Evolutionary conservation across 108 stramenopile genomes (phyloP).

Genomic region (Epipyxis sp.): DNA sequence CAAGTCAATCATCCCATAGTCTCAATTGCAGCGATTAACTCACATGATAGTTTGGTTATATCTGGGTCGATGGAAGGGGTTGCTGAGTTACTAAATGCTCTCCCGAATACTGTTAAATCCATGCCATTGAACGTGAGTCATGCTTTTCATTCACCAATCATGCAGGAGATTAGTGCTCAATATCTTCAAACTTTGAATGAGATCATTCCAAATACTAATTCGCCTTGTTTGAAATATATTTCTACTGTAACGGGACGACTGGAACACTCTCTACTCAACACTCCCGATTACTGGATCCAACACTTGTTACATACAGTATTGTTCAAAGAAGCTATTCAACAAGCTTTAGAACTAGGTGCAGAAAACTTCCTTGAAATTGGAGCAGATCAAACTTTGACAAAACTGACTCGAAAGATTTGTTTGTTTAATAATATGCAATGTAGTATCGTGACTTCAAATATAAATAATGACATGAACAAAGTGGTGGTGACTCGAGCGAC

Average conservation of each 20-base stretch:
- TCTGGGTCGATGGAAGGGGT: constrained; percentile 22
- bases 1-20: not conserved
- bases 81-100: too few relatives aligned
- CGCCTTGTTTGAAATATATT: too few relatives aligned
- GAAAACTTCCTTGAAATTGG: constrained; percentile 40
- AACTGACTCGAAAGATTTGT: not conserved
- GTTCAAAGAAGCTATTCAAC: constrained; percentile 18
- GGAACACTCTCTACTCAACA: constrained; percentile 21
- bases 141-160: constrained; percentile 50
- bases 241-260: constrained; percentile 41
- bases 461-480: too few relatives aligned
- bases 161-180: constrained; percentile 38
- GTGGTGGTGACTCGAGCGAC: too few relatives aligned
- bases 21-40: constrained; percentile 33
- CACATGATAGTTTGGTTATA: constrained; percentile 2
- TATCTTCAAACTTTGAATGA: constrained; percentile 35
- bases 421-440: too few relatives aligned
- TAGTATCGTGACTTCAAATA: too few relatives aligned
- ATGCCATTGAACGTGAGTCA: constrained; percentile 33
- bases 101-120: too few relatives aligned
- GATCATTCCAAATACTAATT: too few relatives aligned
- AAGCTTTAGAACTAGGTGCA: too few relatives aligned
- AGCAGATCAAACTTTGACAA: not conserved
- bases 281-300: constrained; percentile 41
- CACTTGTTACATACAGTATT: constrained; percentile 40